Base-by-base conservation (phyloP, 208 protist genomes). In the Acanthamoeba castellanii region DNA sequence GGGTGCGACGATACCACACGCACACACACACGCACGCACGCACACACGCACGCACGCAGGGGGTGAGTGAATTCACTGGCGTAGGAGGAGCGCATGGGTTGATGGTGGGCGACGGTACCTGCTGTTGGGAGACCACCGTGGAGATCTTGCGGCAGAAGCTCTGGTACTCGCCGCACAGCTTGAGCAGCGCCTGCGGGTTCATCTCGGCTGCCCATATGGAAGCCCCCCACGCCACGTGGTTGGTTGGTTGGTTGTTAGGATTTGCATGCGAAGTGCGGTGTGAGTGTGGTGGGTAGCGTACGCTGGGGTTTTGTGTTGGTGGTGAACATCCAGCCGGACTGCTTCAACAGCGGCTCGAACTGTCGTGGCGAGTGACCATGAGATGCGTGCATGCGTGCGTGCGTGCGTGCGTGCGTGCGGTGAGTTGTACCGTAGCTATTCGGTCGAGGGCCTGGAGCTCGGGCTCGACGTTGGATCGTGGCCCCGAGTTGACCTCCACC, bases 161-260 rank as follows among this genome's bases (percentile, higher is more conserved):
- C 85, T 92, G 85, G 55, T 92, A 92, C 57, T 92, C 85, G n/a
- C 85, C 85, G 32, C 85, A 92, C 20, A 92, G 85, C 61, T 22
- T 64, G 37, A 92, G 61, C 20, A 92, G 57, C 3, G 85, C 59
- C 61, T 92, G 85, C 27, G 85, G 85, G 61, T 92, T 34, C 85
- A 92, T 92, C 27, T 92, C 85, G 22, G 55, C 85, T 92, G 11
- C 22, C n/a, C n/a, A n/a, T n/a, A n/a, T n/a, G n/a, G 14, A 34
- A 34, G 27, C 20, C 20, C 1, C 1, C 27, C 64, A 55, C 78
- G 45, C 64, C 37, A 87, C 32, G 50, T 55, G 0, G 18, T 47
- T 6, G n/a, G n/a, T n/a, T n/a, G n/a, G 32, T 16, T 34, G 30
- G 61, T 27, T 68, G 27, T 42, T 42, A n/a, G 66, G 1, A n/a